Conservation (phyloP, 768 basidiomycete species). For the Leccinum variicolor region DNA sequence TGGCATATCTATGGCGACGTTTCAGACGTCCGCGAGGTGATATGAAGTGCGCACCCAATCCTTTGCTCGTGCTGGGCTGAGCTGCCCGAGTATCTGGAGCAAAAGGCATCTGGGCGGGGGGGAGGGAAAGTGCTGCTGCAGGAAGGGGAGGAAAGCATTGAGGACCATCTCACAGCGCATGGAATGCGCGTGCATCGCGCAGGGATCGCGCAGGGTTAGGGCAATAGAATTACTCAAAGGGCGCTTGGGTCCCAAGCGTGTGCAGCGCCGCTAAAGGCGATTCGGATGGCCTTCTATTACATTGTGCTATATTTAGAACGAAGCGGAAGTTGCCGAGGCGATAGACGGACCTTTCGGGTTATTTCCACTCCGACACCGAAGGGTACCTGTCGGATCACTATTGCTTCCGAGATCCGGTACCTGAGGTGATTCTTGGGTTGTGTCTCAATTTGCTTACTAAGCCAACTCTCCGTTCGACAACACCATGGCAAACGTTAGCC, state of each 20-base stretch:
- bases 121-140: no score
- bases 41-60: neutral
- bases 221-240: no score
- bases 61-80: neutral
- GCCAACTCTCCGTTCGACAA: neutral
- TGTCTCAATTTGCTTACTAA: neutral
- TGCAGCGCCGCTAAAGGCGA: neutral
- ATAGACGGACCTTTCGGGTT: neutral
- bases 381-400: neutral
- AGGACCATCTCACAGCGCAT: no score
- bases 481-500: slow-evolving; percentile 30
- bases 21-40: neutral
- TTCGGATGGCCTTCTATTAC: neutral
- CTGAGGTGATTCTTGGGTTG: no score
- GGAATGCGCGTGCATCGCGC: no score
- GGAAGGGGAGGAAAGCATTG: no score
- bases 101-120: neutral
- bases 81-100: neutral
- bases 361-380: neutral
- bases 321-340: neutral
- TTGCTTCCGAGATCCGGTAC: neutral
- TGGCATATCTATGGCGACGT: neutral
- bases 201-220: no score
- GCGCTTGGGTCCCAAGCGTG: no score
- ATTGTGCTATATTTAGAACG: neutral